A percentile compares a stretch with the other conserved stretches of the same genome.
Conservation (phyloP, 305 asterid genomes). For the Solanum hybrid region DNA sequence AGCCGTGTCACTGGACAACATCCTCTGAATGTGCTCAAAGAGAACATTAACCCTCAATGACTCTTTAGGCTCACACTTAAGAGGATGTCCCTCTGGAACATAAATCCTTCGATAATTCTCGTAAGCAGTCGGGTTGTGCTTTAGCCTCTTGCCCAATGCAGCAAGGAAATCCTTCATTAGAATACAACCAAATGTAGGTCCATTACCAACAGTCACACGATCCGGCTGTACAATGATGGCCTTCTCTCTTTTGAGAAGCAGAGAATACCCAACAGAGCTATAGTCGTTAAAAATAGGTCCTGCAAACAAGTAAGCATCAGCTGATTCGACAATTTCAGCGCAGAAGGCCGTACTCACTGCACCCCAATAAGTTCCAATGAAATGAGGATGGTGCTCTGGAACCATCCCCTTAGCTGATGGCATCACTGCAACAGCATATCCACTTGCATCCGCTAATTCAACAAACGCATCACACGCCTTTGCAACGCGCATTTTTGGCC, state of each 20-base stretch:
- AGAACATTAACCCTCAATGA: constrained; percentile 53
- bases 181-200: constrained; percentile 59
- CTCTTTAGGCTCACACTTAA: constrained; percentile 38
- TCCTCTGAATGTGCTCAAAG: constrained; percentile 52
- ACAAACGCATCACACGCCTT: too few species aligned
- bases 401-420: too few species aligned
- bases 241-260: constrained; percentile 50
- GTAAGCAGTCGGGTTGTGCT: constrained; percentile 32
- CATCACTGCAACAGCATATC: too few species aligned
- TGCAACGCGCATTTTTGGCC: too few species aligned
- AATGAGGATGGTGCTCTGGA: constrained; percentile 29
- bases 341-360: constrained; percentile 57
- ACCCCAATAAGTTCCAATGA: constrained; percentile 71
- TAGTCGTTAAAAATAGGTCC: constrained; percentile 67
- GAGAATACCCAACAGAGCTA: constrained; percentile 59
- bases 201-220: constrained; percentile 33
- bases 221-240: constrained; percentile 56
- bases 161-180: constrained; percentile 51
- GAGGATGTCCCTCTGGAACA: constrained; percentile 50
- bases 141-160: constrained; percentile 34
- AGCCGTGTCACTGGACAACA: constrained; percentile 33
- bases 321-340: constrained; percentile 64
- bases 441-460: too few species aligned
- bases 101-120: constrained; percentile 49
- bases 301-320: constrained; percentile 51